Evolutionary conservation across 1,284 basidiomycete genomes (phyloP).

Genomic region (Moesziomyces parantarcticus): DNA sequence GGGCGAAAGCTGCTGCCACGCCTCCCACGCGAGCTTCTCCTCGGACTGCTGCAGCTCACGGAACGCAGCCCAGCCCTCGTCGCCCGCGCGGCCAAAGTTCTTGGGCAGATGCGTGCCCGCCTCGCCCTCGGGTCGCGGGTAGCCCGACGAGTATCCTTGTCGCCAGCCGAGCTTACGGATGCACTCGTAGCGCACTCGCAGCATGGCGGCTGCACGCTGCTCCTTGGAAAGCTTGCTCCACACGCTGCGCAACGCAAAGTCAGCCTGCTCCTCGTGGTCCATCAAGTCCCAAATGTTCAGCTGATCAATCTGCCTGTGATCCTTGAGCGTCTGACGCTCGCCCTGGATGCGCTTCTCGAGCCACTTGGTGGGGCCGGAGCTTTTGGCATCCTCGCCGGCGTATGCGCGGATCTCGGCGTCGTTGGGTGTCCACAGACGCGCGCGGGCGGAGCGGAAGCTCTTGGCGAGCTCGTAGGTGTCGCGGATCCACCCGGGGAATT

Average conservation of each 20-base stretch:
- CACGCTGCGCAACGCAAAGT: slow-evolving; percentile 37
- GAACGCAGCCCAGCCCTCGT: slow-evolving; percentile 35
- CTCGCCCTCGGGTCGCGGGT: slow-evolving; percentile 39
- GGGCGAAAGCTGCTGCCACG: slow-evolving; percentile 50
- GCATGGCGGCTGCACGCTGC: slow-evolving; percentile 32
- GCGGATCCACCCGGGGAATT: slow-evolving; percentile 25
- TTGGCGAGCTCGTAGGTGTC: slow-evolving; percentile 25
- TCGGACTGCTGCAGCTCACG: slow-evolving; percentile 38
- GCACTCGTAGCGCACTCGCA: slow-evolving; percentile 46
- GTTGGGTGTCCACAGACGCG: slow-evolving; percentile 45
- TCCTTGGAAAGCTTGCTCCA: slow-evolving; percentile 39
- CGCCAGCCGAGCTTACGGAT: slow-evolving; percentile 64
- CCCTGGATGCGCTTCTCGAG: slow-evolving; percentile 19
- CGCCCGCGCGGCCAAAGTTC: slow-evolving; percentile 16
- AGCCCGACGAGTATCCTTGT: slow-evolving; percentile 62
- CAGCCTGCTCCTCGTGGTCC: slow-evolving; percentile 47
- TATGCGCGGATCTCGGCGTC: slow-evolving; percentile 12
- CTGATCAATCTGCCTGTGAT: neutral
- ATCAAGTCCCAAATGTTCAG: slow-evolving; percentile 31
- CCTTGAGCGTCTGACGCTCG: slow-evolving; percentile 11
- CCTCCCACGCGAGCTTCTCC: slow-evolving; percentile 54
- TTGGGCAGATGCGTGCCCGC: slow-evolving; percentile 23
- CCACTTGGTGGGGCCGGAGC: slow-evolving; percentile 25
- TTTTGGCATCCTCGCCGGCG: slow-evolving; percentile 4
- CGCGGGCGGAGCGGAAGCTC: slow-evolving; percentile 43